Percentiles rank a stretch among this genome's conserved stretches.
Conservation (phyloP, 768 basidiomycete genomes). For the Phanerodontia chrysosporium region DNA sequence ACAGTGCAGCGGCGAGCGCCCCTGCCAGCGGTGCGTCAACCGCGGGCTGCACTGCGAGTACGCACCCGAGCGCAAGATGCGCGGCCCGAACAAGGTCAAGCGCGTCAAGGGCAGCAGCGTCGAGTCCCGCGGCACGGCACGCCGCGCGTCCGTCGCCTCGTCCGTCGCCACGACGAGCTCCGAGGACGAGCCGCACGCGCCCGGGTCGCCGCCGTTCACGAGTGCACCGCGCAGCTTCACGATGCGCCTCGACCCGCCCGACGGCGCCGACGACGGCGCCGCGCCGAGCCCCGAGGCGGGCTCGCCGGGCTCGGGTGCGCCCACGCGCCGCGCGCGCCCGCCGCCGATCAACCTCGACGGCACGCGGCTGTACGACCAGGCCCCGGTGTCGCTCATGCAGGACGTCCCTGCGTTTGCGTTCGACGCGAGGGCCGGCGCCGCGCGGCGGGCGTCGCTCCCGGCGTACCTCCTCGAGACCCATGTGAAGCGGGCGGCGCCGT, state of each 20-base stretch:
- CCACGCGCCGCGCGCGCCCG: neutral
- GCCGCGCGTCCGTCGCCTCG: slow-evolving; percentile 11
- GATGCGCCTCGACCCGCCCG: neutral
- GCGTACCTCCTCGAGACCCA: slow-evolving; percentile 1
- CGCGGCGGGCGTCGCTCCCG: slow-evolving; percentile 9
- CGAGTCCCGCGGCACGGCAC: neutral
- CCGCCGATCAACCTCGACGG: slow-evolving; percentile 6
- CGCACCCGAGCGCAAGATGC: slow-evolving; percentile 58
- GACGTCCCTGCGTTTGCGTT: neutral
- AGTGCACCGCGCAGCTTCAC: neutral
- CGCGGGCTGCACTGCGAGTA: slow-evolving; percentile 64
- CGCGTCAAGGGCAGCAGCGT: slow-evolving; percentile 6
- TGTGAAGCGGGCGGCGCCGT: neutral
- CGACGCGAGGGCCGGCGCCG: neutral
- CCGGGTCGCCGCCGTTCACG: slow-evolving; percentile 4
- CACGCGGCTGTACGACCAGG: slow-evolving; percentile 1
- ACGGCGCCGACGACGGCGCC: neutral
- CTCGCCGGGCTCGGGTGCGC: neutral
- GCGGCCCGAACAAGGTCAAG: slow-evolving; percentile 59
- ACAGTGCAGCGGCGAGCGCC: slow-evolving; percentile 71
- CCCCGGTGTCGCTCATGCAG: neutral
- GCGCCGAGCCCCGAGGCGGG: neutral
- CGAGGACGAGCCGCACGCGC: neutral
- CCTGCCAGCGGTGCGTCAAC: slow-evolving; percentile 61
- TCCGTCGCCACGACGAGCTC: slow-evolving; percentile 12